Base-by-base conservation (phyloP, 768 basidiomycete species). In the Boletus vinaceobasis region DNA sequence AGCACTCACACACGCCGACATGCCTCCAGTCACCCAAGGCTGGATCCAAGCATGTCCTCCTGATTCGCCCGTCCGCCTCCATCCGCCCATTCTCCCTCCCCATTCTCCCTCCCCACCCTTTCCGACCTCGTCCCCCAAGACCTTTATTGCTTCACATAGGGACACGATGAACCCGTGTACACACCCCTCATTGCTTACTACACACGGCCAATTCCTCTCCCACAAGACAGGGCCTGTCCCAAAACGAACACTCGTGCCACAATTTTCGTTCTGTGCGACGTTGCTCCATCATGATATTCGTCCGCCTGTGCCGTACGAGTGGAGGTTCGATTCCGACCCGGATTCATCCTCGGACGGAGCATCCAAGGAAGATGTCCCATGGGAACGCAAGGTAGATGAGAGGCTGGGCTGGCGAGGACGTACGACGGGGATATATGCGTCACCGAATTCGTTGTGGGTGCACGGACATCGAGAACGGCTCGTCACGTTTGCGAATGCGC, bases 341-440 rank as follows among this genome's bases (percentile, higher is more conserved):
- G 35, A 46, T 33, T 29, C 6, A 8, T 13, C n/a, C 17, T 11
- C 11, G 2, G 40, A 48, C 6, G 71, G 72, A 3, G 65, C 65
- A 3, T 65, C 48, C n/a, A 73, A 84, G 60, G 66, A 58, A 2
- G 83, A 89, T 67, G 79, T 85, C 10, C 76, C 75, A 0, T 92
- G 86, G 82, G 79, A 83, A 14, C 74, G 79, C 33, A 90, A 86
- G 72, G 33, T 71, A 1, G 79, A 87, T 64, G 81, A 86, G 55
- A 72, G 80, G 5, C 59, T 90, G 15, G 73, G 83, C 38, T 91
- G 90, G 90, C 76, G 90, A 37, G 90, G 90, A 4, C 81, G 81
- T 39, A 88, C 82, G 42, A 90, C 88, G 0, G 90, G 89, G 10
- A 86, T 83, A 19, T 72, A 60, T 48, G 76, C 80, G 32, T 61